Evolutionary conservation across 2,329 filamentous ascomycete genomes (phyloP).

Genomic region (Lasiodiplodia gonubiensis): DNA sequence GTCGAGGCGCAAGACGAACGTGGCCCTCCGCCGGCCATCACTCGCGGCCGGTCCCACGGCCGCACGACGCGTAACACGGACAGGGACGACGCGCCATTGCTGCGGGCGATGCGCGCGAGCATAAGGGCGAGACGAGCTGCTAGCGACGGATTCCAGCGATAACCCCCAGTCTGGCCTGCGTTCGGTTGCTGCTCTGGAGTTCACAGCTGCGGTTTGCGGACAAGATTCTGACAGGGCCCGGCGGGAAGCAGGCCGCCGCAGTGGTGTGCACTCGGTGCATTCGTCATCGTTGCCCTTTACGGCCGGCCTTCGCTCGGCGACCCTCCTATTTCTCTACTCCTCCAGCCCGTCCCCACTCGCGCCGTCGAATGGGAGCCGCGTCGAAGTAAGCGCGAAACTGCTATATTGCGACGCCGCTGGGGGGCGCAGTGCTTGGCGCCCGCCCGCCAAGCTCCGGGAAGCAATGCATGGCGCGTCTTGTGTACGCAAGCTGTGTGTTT

Average conservation of each 20-base stretch:
- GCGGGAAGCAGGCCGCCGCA: slow-evolving; percentile 4
- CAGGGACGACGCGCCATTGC: slow-evolving; percentile 27
- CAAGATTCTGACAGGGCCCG: slow-evolving; percentile 7
- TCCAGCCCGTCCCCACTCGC: not conserved
- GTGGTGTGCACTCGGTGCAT: slow-evolving; percentile 12
- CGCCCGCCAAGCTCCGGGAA: slow-evolving; percentile 14
- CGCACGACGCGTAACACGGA: slow-evolving; percentile 29
- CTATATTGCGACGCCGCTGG: slow-evolving; percentile 20
- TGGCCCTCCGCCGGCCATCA: slow-evolving; percentile 28
- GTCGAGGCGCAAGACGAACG: slow-evolving; percentile 24
- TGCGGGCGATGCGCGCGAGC: slow-evolving; percentile 24
- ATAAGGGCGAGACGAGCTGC: slow-evolving; percentile 22
- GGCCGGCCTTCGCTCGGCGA: not conserved
- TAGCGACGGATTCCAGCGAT: slow-evolving; percentile 2
- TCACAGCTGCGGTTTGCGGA: slow-evolving; percentile 3
- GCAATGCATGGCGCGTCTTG: slow-evolving; percentile 26
- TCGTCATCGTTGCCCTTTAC: slow-evolving; percentile 14
- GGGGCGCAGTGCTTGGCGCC: slow-evolving; percentile 15
- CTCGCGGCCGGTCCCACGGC: slow-evolving; percentile 23
- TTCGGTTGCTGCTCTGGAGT: not conserved
- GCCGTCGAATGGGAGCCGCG: slow-evolving; percentile 7
- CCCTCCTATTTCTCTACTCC: slow-evolving; percentile 12
- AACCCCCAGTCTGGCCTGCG: slow-evolving; percentile 10
- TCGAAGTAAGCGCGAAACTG: slow-evolving; percentile 16
- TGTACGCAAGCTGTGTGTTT: slow-evolving; percentile 17